These are phyloP conservation scores for Lepidium africanum DNA, from an alignment of 345 rosid species.

Conservation along the genomic window DNA sequence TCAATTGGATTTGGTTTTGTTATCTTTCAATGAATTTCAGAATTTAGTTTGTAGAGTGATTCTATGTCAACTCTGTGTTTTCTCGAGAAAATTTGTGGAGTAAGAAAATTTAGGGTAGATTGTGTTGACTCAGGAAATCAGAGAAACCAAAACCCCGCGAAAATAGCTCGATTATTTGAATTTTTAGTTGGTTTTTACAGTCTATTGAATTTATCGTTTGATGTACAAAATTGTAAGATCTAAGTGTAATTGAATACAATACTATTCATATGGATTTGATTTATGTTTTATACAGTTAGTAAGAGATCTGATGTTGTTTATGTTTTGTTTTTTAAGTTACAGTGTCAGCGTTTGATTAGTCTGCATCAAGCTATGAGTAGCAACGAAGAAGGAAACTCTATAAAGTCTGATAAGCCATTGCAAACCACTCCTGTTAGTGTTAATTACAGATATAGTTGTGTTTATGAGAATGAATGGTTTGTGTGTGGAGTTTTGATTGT, in stretches of 20 bases:
- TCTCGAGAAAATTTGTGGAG: not conserved
- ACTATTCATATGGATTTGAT: not conserved
- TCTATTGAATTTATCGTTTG: not conserved
- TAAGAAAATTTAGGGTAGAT: not conserved
- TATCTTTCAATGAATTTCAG: not conserved
- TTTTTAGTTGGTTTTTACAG: not conserved
- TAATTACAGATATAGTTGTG: not conserved
- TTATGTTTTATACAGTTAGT: not conserved
- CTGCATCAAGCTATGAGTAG: slow-evolving; percentile 44
- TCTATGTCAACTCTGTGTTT: not conserved
- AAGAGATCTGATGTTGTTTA: not conserved
- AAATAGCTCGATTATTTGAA: not conserved
- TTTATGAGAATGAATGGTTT: not conserved
- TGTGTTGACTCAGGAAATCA: not conserved
- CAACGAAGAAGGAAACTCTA: slow-evolving; percentile 59
- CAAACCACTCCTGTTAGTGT: slow-evolving; percentile 38
- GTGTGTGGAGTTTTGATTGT: not conserved
- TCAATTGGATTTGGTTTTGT: not conserved
- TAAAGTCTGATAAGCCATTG: slow-evolving; percentile 51
- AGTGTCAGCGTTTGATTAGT: not conserved
- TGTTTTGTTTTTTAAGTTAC: not conserved
- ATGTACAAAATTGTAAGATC: slow-evolving; percentile 6
- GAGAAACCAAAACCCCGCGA: not conserved
- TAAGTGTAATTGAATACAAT: not conserved
- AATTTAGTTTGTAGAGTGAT: not conserved